Evolutionary conservation across 2,329 filamentous ascomycete species (phyloP).

Genomic region (Talaromyces atroroseus): DNA sequence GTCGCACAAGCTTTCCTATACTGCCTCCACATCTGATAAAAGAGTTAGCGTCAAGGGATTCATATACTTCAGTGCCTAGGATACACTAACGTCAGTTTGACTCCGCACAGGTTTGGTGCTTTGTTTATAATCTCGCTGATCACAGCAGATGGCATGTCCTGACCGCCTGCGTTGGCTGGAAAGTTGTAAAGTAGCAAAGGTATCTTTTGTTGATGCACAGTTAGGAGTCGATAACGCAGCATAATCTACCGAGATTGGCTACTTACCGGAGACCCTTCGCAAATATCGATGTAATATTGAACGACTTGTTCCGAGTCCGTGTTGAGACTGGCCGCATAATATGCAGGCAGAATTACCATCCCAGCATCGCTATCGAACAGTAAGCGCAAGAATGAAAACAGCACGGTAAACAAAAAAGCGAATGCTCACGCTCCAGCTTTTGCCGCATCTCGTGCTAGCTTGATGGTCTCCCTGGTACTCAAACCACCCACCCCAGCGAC

Average conservation of each 20-base stretch:
- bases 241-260: no score
- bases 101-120: slow-evolving; percentile 19
- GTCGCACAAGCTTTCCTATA: slow-evolving; percentile 20
- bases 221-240: no score
- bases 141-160: slow-evolving; percentile 21
- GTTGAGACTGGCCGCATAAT: slow-evolving; percentile 21
- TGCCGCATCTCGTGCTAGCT: slow-evolving; percentile 17
- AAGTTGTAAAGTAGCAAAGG: slow-evolving; percentile 22
- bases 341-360: slow-evolving; percentile 22
- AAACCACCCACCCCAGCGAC: slow-evolving; percentile 20
- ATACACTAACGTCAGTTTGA: slow-evolving; percentile 19
- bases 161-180: slow-evolving; percentile 20
- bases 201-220: slow-evolving; percentile 13
- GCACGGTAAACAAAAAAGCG: background rate
- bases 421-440: slow-evolving; percentile 19
- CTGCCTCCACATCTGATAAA: slow-evolving; percentile 20
- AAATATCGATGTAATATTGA: slow-evolving; percentile 22
- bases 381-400: background rate
- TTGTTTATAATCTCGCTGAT: slow-evolving; percentile 17
- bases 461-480: slow-evolving; percentile 21
- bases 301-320: slow-evolving; percentile 19
- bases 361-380: slow-evolving; percentile 18
- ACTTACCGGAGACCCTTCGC: slow-evolving; percentile 19
- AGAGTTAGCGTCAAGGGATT: background rate
- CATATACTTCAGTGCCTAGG: no score